Evolutionary conservation across 1,284 basidiomycete genomes (phyloP).

Genomic region (Austroboletus niveus): DNA sequence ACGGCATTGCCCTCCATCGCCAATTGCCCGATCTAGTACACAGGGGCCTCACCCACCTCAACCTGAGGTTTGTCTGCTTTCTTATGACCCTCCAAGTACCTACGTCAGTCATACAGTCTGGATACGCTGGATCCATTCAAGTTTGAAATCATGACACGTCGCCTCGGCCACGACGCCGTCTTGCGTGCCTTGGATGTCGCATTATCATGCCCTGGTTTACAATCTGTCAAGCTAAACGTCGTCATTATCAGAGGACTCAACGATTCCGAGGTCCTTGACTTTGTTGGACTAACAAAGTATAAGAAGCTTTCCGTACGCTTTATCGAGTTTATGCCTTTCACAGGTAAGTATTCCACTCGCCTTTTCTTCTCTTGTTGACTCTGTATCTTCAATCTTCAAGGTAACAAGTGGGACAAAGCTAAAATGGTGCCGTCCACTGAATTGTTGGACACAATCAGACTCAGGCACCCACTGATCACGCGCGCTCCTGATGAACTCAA

Average conservation of each 20-base stretch:
- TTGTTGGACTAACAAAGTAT: constrained; percentile 73
- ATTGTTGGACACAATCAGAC: constrained; percentile 51
- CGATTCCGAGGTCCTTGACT: constrained; percentile 74
- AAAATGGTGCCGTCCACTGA: constrained; percentile 79
- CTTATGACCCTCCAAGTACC: not conserved
- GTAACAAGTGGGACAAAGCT: constrained; percentile 81
- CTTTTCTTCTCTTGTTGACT: constrained; percentile 2
- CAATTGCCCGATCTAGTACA: constrained; percentile 65
- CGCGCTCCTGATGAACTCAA: constrained; percentile 68
- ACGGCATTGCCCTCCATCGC: constrained; percentile 76
- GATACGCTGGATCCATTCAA: constrained; percentile 88
- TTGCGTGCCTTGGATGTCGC: constrained; percentile 68
- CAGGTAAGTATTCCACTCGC: constrained; percentile 46
- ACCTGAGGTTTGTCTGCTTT: constrained; percentile 57
- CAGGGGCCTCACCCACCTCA: constrained; percentile 80
- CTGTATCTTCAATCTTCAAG: constrained; percentile 36
- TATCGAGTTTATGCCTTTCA: constrained; percentile 94
- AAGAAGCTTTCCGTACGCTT: constrained; percentile 73
- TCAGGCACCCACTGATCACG: constrained; percentile 45
- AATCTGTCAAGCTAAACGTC: constrained; percentile 77
- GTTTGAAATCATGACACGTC: constrained; percentile 83
- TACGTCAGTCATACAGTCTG: constrained; percentile 44
- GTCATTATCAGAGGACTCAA: constrained; percentile 83
- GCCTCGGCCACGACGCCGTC: constrained; percentile 74
- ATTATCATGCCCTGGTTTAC: constrained; percentile 46